phyloP scores from a whole-genome alignment of 83 land plant genomes.

The Diphasiastrum complanatum region DNA sequence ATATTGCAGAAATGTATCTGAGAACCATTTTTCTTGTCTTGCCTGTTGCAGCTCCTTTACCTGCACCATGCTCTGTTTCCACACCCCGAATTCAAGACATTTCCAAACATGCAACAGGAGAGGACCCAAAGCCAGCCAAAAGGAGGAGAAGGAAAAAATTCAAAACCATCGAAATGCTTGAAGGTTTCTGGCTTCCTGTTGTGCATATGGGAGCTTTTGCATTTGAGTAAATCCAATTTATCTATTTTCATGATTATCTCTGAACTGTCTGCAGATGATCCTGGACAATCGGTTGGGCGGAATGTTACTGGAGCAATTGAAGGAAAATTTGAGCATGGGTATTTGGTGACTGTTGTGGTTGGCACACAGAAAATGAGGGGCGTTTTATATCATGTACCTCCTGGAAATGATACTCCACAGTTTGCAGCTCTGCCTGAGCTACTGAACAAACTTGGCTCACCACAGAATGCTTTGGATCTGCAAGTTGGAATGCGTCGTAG shows the following conservation, averaged over 20 bases:
- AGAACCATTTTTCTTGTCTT: too few species aligned
- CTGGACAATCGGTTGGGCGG: constrained; percentile 20
- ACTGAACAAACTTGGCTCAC: not conserved
- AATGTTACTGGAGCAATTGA: constrained; percentile 33
- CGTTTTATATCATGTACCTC: constrained; percentile 26
- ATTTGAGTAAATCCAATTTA: not conserved
- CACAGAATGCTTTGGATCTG: not conserved
- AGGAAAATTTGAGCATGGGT: constrained; percentile 40
- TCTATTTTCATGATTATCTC: not conserved
- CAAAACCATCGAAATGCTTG: too few species aligned
- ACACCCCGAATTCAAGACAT: constrained; percentile 9
- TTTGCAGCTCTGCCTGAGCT: constrained; percentile 16
- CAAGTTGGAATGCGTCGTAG: constrained; percentile 8
- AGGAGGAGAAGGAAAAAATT: constrained; percentile 20
- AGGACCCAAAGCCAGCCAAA: constrained; percentile 11
- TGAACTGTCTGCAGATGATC: constrained; percentile 8
- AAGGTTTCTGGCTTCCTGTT: too few species aligned
- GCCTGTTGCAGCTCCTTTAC: constrained; percentile 24
- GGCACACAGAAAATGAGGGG: constrained; percentile 32
- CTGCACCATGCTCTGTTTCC: constrained; percentile 21
- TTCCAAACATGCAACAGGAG: not conserved
- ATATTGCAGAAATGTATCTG: not conserved
- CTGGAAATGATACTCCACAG: constrained; percentile 20
- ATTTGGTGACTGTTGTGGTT: constrained; percentile 30
- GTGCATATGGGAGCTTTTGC: not conserved